A percentile compares a stretch with the other conserved stretches of the same genome.
phyloP scores from a whole-genome alignment of 164 flowering plant genomes.

The Annona squamosa region DNA sequence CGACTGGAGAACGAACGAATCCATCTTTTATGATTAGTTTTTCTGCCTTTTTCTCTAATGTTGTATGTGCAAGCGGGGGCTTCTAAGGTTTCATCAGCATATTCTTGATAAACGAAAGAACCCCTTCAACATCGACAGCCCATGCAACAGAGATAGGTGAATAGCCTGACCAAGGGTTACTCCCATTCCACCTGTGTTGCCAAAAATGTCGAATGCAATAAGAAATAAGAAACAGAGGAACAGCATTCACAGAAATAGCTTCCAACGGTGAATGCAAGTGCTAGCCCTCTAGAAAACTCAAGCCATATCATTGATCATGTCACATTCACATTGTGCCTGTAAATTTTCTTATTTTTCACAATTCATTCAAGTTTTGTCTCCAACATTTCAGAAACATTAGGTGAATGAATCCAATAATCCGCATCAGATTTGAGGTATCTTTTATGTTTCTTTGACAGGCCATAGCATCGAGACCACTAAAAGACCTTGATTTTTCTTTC shows the following conservation, averaged over 20 bases:
- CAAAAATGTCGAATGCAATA: slow-evolving; percentile 4
- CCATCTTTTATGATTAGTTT: slow-evolving; percentile 3
- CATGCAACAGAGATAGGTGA: slow-evolving; percentile 87
- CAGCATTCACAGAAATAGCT: background rate
- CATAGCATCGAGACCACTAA: too few relatives aligned
- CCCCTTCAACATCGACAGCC: slow-evolving; percentile 74
- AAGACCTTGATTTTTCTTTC: too few relatives aligned
- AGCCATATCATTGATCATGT: background rate
- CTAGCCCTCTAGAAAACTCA: background rate
- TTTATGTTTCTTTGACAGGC: too few relatives aligned
- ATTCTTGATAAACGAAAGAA: slow-evolving; percentile 37
- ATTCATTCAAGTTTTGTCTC: too few relatives aligned
- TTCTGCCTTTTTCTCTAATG: background rate
- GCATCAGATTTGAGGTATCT: too few relatives aligned
- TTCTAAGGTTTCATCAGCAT: slow-evolving; percentile 53
- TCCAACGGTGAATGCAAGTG: background rate
- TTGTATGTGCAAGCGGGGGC: background rate
- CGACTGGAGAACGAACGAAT: background rate
- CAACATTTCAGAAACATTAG: too few relatives aligned
- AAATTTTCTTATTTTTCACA: too few relatives aligned
- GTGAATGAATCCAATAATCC: too few relatives aligned
- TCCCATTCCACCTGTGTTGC: slow-evolving; percentile 64
- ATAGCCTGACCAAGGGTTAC: slow-evolving; percentile 81
- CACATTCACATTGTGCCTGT: too few relatives aligned
- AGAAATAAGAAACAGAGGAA: background rate